Conservation (phyloP, 73 alveolate species). For the Paramecium sonneborni region DNA sequence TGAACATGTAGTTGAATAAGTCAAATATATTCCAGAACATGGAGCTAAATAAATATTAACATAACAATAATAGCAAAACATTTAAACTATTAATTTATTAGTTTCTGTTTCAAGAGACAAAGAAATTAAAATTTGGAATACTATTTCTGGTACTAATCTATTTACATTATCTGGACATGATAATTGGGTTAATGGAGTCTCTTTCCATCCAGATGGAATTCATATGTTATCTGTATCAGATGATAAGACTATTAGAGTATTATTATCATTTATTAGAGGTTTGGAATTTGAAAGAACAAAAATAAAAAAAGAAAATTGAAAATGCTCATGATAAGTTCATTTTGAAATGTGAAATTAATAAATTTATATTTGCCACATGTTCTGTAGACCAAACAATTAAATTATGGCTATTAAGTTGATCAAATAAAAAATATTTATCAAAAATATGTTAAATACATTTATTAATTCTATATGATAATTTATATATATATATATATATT, state of each 20-base stretch:
- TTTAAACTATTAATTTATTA: conserved; percentile 73
- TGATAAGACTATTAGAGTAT: conserved; percentile 87
- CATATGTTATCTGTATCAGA: conserved; percentile 72
- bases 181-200: conserved; percentile 92
- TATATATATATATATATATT: not conserved
- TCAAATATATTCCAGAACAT: conserved; percentile 68
- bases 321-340: conserved; percentile 67
- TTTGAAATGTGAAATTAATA: conserved; percentile 48
- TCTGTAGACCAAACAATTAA: conserved; percentile 63
- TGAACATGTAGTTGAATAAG: conserved; percentile 79
- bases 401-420: conserved; percentile 61
- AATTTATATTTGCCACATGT: conserved; percentile 62
- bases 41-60: conserved; percentile 62
- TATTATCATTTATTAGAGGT: not conserved
- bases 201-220: conserved; percentile 80
- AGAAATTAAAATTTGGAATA: conserved; percentile 88
- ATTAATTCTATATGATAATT: not conserved
- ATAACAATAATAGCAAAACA: conserved; percentile 59
- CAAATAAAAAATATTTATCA: not conserved
- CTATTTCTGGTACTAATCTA: conserved; percentile 73
- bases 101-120: conserved; percentile 90
- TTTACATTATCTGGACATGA: conserved; percentile 88
- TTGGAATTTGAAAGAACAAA: conserved; percentile 58
- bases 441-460: not conserved
- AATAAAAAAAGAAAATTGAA: conserved; percentile 54